Base-by-base conservation (phyloP, 148 eudicot species). In the Cornus florida region DNA sequence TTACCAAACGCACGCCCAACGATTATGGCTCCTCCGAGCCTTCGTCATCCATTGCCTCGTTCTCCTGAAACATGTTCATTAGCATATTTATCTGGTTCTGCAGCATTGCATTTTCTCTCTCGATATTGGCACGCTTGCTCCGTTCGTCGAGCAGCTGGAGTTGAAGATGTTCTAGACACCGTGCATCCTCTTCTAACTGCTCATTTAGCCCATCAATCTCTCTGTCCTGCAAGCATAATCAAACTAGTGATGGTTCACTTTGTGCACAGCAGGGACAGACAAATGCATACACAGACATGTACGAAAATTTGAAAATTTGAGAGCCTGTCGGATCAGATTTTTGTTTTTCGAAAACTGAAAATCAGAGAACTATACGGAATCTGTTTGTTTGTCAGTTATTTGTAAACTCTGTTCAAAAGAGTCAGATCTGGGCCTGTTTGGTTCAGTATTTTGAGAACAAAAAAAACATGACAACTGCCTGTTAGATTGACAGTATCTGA, bases 61-160 rank as follows among this genome's bases (percentile, higher is more conserved):
- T 83, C 56, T 93, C 97, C 70, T 92, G 92, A 67, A 95, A 53
- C 97, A 93, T 87, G 88, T 92, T 87, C 99, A 96, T 93, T 79
- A 96, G 85, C 98, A 96, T 93, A 75, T 86, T 86, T 67, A 93
- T 87, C 72, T 96, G 99, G 85, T 91, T 90, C 77, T 92, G 99
- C 75, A 96, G 83, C 95, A 96, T 84, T 7, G 84, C 46, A 33
- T 96, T 96, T 71, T 93, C 90, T 77, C 99, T 84, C 82, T 96
- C 99, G 0, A 81, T 92, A 39, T 96, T 90, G 1, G 92, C 81
- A 1, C 99, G 97, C 76, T 95, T 95, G 86, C 97, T 87, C 38
- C 93, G 86, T 80, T 96, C 99, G 74, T 96, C 99, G 32, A 93
- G 82, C 20, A 93, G 94, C 85, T 96, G 99, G 66, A 92, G 28